Conservation (phyloP, 2,329 filamentous ascomycete genomes). For the Epichloe elymi region DNA sequence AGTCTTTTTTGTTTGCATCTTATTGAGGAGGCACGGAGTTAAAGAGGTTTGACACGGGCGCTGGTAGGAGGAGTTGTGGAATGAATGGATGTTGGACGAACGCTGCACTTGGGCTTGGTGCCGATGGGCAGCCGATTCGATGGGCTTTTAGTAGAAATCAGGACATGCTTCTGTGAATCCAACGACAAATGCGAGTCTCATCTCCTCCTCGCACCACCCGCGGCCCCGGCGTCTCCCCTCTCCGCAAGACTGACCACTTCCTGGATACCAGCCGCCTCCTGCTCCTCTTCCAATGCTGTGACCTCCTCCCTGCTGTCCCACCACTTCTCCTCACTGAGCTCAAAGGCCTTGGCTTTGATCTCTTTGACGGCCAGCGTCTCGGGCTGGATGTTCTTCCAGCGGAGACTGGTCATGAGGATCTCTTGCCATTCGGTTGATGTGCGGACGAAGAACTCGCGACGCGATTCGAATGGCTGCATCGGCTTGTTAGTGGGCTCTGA, state of each 20-base stretch:
- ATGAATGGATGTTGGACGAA: no score
- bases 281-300: conserved; percentile 80
- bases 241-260: conserved; percentile 85
- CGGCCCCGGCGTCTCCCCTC: conserved; percentile 39
- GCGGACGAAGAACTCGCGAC: conserved; percentile 83
- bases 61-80: no score
- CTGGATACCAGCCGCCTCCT: conserved; percentile 87
- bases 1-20: no score
- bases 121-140: no score
- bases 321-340: conserved; percentile 91
- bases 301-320: conserved; percentile 97
- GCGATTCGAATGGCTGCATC: conserved; percentile 72
- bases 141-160: no score
- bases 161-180: no score
- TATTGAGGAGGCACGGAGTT: no score
- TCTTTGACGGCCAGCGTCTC: conserved; percentile 73
- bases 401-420: conserved; percentile 61
- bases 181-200: conserved; percentile 4
- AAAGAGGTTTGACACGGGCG: no score
- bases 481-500: conserved; percentile 12
- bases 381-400: conserved; percentile 51
- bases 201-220: conserved; percentile 19
- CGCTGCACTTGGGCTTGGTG: no score
- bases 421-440: conserved; percentile 88
- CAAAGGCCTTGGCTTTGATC: conserved; percentile 81